Evolutionary conservation across 2,329 filamentous ascomycete species (phyloP), one percentile per base, ranked within the genome.

Genomic region (Fusarium subglutinans): DNA sequence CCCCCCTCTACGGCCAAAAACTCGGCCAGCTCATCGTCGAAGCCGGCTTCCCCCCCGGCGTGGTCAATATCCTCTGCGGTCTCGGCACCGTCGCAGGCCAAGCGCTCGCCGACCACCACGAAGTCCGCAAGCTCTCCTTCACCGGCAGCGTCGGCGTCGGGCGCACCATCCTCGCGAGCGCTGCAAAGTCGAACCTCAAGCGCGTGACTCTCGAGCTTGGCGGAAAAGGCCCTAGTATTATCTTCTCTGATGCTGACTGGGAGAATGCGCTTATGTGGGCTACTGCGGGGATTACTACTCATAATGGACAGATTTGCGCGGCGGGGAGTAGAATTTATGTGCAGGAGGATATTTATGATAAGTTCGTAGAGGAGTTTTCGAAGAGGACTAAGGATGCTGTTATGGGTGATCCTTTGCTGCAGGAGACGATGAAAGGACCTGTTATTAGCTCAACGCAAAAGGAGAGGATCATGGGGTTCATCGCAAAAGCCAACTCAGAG

Each of bases 151-250:
- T 91, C 1, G 84, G 83, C 2, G 93, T 92, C 1, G 93, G 90
- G 5, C 87, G 88, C 35, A 85, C 10, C 80, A 92, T 94, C 83
- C 92, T 94, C 88, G 93, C 93, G 86, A 89, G 91, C 35, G 91
- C 92, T 12, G 92, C 92, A 66, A 82, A 87, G 69, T 92, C 90
- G 75, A 93, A 94, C 87, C 82, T 94, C 75, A 94, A 93, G 88
- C 93, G 93, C 87, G 91, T 94, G 50, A 93, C 91, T 26, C 87
- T 94, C 44, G 92, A 94, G 84, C 89, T 93, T 22, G 92, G 92
- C 47, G 91, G 93, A 84, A 93, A 94, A 79, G 87, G 86, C 10
- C 89, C 90, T 1, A 81, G 89, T 7, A 77, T 91, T 7, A 85
- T 91, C 15, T 91, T 91, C 62, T 84, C 86, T 3, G 90, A 91